A percentile compares a stretch with the other conserved stretches of the same genome.
Conservation (phyloP, 441 rosid genomes). For the Populus hybrid region DNA sequence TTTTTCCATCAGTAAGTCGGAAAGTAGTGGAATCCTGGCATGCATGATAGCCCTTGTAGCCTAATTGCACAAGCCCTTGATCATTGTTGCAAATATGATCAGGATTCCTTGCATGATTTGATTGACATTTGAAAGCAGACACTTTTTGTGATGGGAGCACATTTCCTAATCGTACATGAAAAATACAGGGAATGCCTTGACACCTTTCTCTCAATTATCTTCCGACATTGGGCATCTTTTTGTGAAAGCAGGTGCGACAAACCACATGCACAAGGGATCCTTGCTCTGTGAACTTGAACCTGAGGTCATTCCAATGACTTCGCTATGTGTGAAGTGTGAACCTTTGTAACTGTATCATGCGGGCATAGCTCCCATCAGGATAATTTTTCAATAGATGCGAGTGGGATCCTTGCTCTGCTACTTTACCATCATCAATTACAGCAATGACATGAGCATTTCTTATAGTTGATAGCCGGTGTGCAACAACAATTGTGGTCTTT, state of each 20-base stretch:
- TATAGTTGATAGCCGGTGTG: slow-evolving; percentile 87
- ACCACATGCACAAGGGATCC: slow-evolving; percentile 15
- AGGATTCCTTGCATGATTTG: slow-evolving; percentile 26
- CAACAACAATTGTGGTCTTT: slow-evolving; percentile 83
- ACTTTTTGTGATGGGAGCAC: not conserved
- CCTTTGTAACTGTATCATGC: slow-evolving; percentile 98
- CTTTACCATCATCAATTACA: slow-evolving; percentile 92
- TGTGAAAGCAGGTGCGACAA: not conserved
- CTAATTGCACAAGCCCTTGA: not conserved
- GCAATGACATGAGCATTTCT: slow-evolving; percentile 88
- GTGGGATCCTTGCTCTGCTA: slow-evolving; percentile 94
- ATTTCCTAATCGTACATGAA: not conserved
- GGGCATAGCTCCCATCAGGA: slow-evolving; percentile 88
- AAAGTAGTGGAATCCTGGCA: slow-evolving; percentile 26
- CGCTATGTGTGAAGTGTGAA: slow-evolving; percentile 87
- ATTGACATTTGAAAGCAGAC: slow-evolving; percentile 5
- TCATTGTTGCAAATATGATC: not conserved
- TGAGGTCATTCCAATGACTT: slow-evolving; percentile 80
- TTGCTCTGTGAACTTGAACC: slow-evolving; percentile 57
- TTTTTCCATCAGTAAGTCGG: not conserved
- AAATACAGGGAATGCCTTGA: slow-evolving; percentile 4
- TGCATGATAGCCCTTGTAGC: slow-evolving; percentile 8
- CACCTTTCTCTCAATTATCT: slow-evolving; percentile 12
- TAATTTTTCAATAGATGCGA: too few relatives aligned
- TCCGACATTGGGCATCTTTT: slow-evolving; percentile 9